Conservation (phyloP, 129 eudicot species). For the Pseudognaphalium luteoalbum region DNA sequence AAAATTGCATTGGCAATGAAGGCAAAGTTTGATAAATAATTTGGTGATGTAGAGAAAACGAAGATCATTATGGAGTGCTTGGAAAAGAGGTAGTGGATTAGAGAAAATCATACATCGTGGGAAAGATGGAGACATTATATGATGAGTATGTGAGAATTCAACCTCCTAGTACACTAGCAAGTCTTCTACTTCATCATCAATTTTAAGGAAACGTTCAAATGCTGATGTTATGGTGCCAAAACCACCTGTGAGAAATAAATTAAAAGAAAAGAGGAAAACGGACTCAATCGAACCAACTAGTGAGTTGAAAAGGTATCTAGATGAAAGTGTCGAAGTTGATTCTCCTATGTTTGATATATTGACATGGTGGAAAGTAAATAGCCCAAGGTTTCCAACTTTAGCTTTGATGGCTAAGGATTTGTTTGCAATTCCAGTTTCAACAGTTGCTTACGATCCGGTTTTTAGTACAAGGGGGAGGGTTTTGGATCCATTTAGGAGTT, state of each 20-base stretch:
- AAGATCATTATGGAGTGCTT: not conserved
- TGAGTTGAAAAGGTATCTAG: not conserved
- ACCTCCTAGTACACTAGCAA: not conserved
- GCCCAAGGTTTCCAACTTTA: not conserved
- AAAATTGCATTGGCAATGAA: not conserved
- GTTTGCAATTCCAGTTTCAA: too few species aligned
- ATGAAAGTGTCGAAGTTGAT: not conserved
- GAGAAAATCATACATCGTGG: not conserved
- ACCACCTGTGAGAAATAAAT: too few species aligned
- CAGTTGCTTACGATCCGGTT: not conserved
- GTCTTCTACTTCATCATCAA: not conserved
- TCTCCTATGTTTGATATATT: not conserved
- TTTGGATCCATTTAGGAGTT: not conserved
- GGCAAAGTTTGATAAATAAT: not conserved
- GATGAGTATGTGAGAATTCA: not conserved
- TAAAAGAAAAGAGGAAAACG: constrained; percentile 6
- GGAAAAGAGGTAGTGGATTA: not conserved
- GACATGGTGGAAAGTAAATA: not conserved
- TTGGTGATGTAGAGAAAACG: not conserved
- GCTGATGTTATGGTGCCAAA: not conserved
- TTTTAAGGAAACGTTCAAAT: not conserved
- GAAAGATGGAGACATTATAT: not conserved
- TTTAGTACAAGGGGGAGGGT: not conserved
- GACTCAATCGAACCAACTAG: not conserved
- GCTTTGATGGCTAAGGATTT: not conserved